Conservation (phyloP, 2,329 filamentous ascomycete genomes). For the Colletotrichum theobromicola region DNA sequence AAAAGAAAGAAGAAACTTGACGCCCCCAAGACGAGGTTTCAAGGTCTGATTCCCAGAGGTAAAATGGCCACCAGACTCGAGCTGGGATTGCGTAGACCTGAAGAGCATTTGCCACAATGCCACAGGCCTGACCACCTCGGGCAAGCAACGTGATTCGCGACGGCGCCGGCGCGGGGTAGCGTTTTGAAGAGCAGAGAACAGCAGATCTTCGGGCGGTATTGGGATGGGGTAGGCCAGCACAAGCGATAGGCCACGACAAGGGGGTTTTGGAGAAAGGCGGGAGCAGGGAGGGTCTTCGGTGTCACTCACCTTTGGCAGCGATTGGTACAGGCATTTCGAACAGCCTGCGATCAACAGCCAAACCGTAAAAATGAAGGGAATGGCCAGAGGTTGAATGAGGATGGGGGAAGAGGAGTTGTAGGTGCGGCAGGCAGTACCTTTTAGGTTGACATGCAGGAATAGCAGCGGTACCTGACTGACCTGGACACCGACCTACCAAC, state of each 20-base stretch:
- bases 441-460: neutral
- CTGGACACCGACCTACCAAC: neutral
- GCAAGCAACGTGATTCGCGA: conserved; percentile 19
- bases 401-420: neutral
- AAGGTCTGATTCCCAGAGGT: neutral
- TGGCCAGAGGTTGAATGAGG: neutral
- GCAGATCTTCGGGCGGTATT: conserved; percentile 17
- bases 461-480: neutral
- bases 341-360: conserved; percentile 2
- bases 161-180: conserved; percentile 15
- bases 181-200: neutral
- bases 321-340: conserved; percentile 20
- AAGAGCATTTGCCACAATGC: conserved; percentile 17
- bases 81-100: conserved; percentile 16
- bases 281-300: neutral
- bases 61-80: conserved; percentile 11
- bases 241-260: conserved; percentile 9
- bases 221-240: neutral
- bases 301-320: conserved; percentile 21
- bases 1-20: neutral
- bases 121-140: conserved; percentile 22
- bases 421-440: neutral
- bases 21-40: neutral
- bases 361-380: neutral
- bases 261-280: neutral